Conservation (phyloP, 202 grass and related monocot species). For the Zizania palustris region DNA sequence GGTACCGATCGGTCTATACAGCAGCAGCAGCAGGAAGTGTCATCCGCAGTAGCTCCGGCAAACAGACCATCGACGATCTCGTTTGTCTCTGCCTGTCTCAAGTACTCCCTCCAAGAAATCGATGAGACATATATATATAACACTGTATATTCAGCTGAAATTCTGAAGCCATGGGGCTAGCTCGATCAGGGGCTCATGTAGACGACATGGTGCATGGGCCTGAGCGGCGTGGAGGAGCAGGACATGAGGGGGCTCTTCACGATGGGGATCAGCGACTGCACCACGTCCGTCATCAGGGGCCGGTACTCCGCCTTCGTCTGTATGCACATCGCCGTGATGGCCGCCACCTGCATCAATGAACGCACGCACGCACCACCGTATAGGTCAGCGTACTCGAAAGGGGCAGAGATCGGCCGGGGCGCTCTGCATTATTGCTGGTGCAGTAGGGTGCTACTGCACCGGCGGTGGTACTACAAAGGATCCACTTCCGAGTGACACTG, state of each 20-base stretch:
- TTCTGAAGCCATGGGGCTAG: no score
- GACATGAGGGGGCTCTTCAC: slow-evolving; percentile 59
- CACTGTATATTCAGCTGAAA: background rate
- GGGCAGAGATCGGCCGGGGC: no score
- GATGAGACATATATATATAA: background rate
- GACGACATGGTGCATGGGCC: slow-evolving; percentile 49
- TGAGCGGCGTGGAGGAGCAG: slow-evolving; percentile 67
- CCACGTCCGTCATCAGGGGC: slow-evolving; percentile 94
- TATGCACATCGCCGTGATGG: slow-evolving; percentile 88
- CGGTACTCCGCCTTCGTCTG: slow-evolving; percentile 93
- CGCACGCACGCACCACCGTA: no score
- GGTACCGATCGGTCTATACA: background rate
- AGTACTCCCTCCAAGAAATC: background rate
- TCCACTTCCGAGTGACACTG: no score
- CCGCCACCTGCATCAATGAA: slow-evolving; percentile 58
- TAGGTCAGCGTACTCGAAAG: background rate
- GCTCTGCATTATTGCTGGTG: no score
- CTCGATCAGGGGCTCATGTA: slow-evolving; percentile 25
- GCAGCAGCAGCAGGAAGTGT: background rate
- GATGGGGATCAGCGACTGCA: slow-evolving; percentile 95
- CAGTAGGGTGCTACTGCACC: no score
- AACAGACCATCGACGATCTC: background rate
- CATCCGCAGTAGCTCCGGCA: background rate
- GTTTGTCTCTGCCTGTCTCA: background rate
- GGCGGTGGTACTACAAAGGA: no score